Evolutionary conservation across 441 rosid species (phyloP), one percentile per base, ranked within the genome.

Genomic region (Rhodomyrtus psidioides): DNA sequence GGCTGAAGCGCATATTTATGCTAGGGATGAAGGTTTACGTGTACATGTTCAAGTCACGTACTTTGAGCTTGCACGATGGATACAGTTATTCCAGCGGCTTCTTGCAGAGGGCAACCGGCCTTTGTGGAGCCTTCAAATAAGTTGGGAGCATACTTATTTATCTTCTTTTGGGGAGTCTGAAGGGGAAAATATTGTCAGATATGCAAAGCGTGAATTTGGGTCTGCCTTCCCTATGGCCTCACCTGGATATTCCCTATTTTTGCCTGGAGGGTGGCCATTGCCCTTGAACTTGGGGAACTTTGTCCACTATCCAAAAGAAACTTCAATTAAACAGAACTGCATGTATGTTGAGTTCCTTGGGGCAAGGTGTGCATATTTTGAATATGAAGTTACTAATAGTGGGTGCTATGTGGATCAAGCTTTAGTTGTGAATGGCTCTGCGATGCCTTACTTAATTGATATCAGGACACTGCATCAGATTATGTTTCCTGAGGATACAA

Each of bases 61-160:
- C 91, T 96, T 95, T 88, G 99, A 98, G 93, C 98, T 96, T 88
- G 93, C 94, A 65, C 96, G 95, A 58, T 96, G 99, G 99, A 90
- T 94, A 88, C 94, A 94, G 85, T 92, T 98, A 84, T 96, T 95
- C 88, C 96, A 95, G 90, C 94, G 92, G 89, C 97, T 98, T 90
- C 91, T 95, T 86, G 86, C 86, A 87, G 95, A 90, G 88, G 99
- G 99, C 28, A 94, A 93, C 89, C 93, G 90, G 88, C 93, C 93
- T 83, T n/a, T 90, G 51, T 96, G 99, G 99, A 98, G 99, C 86
- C 94, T 98, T 70, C 95, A 94, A 76, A 90, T 92, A 86, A 95
- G 99, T 90, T 98, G 97, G 98, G 98, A 94, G 88, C 98, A 96
- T 88, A 94, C 94, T 42, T 98, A 96, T 91, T 89, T 95, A 82